Evolutionary conservation across 352 stramenopile genomes (phyloP).

Genomic region (Phytophthora quininea): DNA sequence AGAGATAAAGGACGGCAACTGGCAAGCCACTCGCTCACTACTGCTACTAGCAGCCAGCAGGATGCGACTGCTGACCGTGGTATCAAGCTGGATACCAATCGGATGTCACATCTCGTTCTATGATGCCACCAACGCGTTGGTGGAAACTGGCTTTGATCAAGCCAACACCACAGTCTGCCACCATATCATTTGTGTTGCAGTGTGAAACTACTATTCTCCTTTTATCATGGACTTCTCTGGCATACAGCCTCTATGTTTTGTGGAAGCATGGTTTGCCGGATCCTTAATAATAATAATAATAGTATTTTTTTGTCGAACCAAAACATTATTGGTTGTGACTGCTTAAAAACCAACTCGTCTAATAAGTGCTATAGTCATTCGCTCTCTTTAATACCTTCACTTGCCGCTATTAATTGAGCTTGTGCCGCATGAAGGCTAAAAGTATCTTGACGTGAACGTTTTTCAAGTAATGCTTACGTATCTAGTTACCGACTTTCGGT

Average conservation of each 20-base stretch:
- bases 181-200: too few relatives aligned
- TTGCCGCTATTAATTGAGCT: conserved; percentile 12
- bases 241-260: conserved; percentile 11
- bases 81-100: too few relatives aligned
- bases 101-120: conserved; percentile 1
- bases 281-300: conserved; percentile 14
- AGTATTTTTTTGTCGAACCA: conserved; percentile 9
- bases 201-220: neutral
- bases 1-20: too few relatives aligned
- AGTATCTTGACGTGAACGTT: conserved; percentile 2
- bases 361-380: conserved; percentile 4
- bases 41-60: too few relatives aligned
- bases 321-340: conserved; percentile 1
- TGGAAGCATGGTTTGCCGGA: conserved; percentile 6
- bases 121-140: too few relatives aligned
- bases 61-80: too few relatives aligned
- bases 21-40: too few relatives aligned
- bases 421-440: conserved; percentile 10
- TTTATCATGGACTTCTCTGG: conserved; percentile 7
- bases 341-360: conserved; percentile 1
- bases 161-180: too few relatives aligned
- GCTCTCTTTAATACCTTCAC: conserved; percentile 13
- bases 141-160: too few relatives aligned
- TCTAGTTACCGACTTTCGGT: conserved; percentile 5
- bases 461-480: conserved; percentile 11